phyloP scores from a whole-genome alignment of 768 basidiomycete genomes.

The Lanmaoa pseudosensibilis region DNA sequence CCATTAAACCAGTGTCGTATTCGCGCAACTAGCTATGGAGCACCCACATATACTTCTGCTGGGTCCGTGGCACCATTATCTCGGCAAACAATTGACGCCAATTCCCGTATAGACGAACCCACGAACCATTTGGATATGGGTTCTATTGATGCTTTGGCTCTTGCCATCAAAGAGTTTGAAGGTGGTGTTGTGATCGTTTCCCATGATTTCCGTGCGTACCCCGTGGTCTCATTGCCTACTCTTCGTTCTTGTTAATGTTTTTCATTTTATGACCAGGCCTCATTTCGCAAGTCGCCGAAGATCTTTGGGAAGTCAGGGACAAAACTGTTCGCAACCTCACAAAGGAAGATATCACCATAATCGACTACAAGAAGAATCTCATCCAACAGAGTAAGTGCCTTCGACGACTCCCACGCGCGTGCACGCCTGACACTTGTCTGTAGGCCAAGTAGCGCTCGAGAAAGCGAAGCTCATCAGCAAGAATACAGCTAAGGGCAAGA shows the following conservation, averaged over 20 bases:
- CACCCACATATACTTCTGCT: slow-evolving; percentile 93
- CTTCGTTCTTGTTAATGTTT: slow-evolving; percentile 10
- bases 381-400: slow-evolving; percentile 66
- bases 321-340: slow-evolving; percentile 92
- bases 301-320: slow-evolving; percentile 98
- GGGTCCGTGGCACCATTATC: slow-evolving; percentile 43
- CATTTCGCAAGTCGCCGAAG: slow-evolving; percentile 96
- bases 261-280: slow-evolving; percentile 53
- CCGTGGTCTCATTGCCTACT: slow-evolving; percentile 1
- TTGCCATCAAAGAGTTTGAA: slow-evolving; percentile 94
- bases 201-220: slow-evolving; percentile 91
- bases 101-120: slow-evolving; percentile 66
- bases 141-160: slow-evolving; percentile 94
- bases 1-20: slow-evolving; percentile 69
- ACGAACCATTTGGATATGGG: slow-evolving; percentile 98
- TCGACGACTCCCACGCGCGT: not conserved
- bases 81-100: slow-evolving; percentile 7
- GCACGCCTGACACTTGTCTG: slow-evolving; percentile 6
- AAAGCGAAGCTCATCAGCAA: slow-evolving; percentile 94
- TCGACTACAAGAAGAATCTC: slow-evolving; percentile 90
- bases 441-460: slow-evolving; percentile 83
- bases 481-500: slow-evolving; percentile 67
- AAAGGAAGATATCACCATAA: slow-evolving; percentile 85
- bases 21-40: slow-evolving; percentile 96
- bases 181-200: slow-evolving; percentile 99